phyloP scores from a whole-genome alignment of 805 yeast species.

The Metschnikowia peoriensis region DNA sequence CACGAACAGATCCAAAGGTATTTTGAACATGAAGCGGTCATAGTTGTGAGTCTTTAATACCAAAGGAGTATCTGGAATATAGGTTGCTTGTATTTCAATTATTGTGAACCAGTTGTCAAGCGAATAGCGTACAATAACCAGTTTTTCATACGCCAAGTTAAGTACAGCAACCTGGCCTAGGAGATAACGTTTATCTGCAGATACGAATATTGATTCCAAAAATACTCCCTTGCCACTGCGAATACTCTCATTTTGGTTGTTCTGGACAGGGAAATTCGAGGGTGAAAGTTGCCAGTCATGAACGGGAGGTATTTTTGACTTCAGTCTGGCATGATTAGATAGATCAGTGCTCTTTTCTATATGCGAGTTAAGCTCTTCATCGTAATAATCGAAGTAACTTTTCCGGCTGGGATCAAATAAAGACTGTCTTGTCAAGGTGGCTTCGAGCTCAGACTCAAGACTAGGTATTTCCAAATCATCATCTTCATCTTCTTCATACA shows the following conservation, averaged over 20 bases:
- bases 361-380: conserved; percentile 19
- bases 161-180: conserved; percentile 77
- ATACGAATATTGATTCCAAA: conserved; percentile 61
- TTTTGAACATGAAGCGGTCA: conserved; percentile 70
- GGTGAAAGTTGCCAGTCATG: conserved; percentile 45
- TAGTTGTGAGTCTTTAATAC: conserved; percentile 49
- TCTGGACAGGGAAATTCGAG: conserved; percentile 35
- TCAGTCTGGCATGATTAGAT: conserved; percentile 21
- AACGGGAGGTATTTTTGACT: conserved; percentile 2
- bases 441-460: conserved; percentile 2
- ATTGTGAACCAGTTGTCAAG: conserved; percentile 77
- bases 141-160: conserved; percentile 68
- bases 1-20: conserved; percentile 39
- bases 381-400: conserved; percentile 18
- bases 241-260: background rate
- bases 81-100: conserved; percentile 63
- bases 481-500: conserved; percentile 20
- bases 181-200: conserved; percentile 55
- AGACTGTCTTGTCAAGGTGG: background rate
- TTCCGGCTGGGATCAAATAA: conserved; percentile 3
- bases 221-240: conserved; percentile 27
- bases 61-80: conserved; percentile 53
- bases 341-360: conserved; percentile 9
- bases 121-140: conserved; percentile 69
- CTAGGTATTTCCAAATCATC: conserved; percentile 13